These are phyloP conservation scores for Chaetomium strumarium DNA, from an alignment of 2,329 filamentous ascomycete genomes.

Conservation along the genomic window DNA sequence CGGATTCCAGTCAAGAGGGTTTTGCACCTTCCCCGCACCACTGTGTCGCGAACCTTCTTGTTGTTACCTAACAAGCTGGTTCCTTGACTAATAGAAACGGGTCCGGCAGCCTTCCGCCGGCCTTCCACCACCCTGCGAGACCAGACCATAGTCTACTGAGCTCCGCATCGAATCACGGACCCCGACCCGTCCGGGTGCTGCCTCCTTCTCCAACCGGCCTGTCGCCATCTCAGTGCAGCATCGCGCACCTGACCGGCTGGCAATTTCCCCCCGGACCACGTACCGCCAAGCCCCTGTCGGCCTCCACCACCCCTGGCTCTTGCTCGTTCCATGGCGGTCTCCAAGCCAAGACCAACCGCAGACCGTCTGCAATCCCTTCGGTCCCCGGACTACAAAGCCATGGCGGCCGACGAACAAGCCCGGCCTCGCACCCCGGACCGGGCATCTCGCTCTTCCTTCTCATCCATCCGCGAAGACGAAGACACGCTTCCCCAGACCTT, in stretches of 20 bases:
- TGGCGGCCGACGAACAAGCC: conserved; percentile 19
- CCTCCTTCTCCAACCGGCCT: conserved; percentile 6
- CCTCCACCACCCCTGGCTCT: conserved; percentile 5
- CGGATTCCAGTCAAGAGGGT: conserved; percentile 21
- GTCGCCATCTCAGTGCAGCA: conserved; percentile 21
- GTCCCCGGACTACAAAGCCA: conserved; percentile 26
- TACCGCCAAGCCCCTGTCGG: conserved; percentile 13
- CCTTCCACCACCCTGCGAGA: conserved; percentile 20
- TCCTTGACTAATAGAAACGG: conserved; percentile 44
- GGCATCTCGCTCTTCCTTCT: conserved; percentile 51
- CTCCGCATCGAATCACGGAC: conserved; percentile 18
- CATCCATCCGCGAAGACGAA: conserved; percentile 56
- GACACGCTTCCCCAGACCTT: conserved; percentile 56
- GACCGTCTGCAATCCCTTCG: conserved; percentile 19
- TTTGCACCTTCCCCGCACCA: conserved; percentile 37
- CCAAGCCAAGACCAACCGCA: conserved; percentile 21
- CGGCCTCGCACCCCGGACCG: conserved; percentile 30
- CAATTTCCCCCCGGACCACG: conserved; percentile 11
- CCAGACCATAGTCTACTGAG: conserved; percentile 10
- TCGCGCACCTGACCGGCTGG: conserved; percentile 24
- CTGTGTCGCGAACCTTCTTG: conserved; percentile 28
- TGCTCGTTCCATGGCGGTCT: conserved; percentile 22
- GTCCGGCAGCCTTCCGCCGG: conserved; percentile 18
- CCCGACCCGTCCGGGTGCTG: conserved; percentile 12
- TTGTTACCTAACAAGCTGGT: conserved; percentile 42